Conservation (phyloP, 805 yeast genomes). For the Nakazawaea ambrosiae region DNA sequence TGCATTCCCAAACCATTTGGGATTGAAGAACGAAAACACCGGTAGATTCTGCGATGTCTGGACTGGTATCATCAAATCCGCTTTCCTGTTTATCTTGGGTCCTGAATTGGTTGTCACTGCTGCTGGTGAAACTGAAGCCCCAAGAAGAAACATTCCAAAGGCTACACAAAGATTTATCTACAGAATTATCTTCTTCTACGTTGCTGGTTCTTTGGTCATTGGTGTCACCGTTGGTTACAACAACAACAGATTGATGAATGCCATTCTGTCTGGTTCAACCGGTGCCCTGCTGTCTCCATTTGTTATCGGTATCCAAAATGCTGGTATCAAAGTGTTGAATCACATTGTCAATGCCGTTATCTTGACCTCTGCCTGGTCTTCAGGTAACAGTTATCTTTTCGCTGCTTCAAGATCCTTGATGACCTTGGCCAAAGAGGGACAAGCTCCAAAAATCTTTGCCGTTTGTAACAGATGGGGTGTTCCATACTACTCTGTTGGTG, state of each 20-base stretch:
- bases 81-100: constrained; percentile 49
- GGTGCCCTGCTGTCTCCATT: constrained; percentile 83
- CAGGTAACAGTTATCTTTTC: constrained; percentile 47
- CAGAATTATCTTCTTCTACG: constrained; percentile 25
- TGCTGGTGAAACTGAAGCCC: constrained; percentile 26
- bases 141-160: constrained; percentile 25
- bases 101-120: constrained; percentile 25
- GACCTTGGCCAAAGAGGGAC: constrained; percentile 52
- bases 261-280: constrained; percentile 37
- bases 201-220: constrained; percentile 30
- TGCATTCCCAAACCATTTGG: constrained; percentile 43
- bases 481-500: constrained; percentile 44
- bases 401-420: constrained; percentile 48
- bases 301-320: constrained; percentile 72
- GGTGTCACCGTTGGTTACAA: constrained; percentile 42
- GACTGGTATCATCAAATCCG: constrained; percentile 57
- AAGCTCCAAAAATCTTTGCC: constrained; percentile 46
- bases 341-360: constrained; percentile 76
- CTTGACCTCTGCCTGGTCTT: constrained; percentile 29
- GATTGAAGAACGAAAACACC: constrained; percentile 42
- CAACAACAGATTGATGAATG: constrained; percentile 33
- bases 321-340: constrained; percentile 61
- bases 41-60: constrained; percentile 61
- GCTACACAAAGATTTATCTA: constrained; percentile 24
- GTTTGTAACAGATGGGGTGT: constrained; percentile 48